Percentiles rank a stretch among this genome's conserved stretches.
Conservation (phyloP, 768 basidiomycete species). For the Gloeopeniophorella convolvens region DNA sequence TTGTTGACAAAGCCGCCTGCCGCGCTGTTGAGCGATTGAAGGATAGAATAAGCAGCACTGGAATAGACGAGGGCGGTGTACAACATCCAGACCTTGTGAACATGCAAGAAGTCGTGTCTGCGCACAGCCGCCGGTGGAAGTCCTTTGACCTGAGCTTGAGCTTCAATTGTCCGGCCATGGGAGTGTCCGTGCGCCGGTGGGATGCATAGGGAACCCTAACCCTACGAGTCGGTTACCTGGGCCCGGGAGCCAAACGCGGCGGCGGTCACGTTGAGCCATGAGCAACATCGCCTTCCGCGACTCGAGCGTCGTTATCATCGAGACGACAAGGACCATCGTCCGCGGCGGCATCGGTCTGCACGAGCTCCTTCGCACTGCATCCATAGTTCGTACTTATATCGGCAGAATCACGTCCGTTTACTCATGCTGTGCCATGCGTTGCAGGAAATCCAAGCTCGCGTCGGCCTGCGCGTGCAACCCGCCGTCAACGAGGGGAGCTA, state of each 20-base stretch:
- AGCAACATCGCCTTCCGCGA: slow-evolving; percentile 68
- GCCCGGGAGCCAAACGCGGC: neutral
- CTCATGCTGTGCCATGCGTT: slow-evolving; percentile 1
- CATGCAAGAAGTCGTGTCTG: too few species aligned
- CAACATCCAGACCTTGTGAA: too few species aligned
- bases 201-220: slow-evolving; percentile 10
- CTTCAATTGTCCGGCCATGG: too few species aligned
- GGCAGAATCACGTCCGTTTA: neutral
- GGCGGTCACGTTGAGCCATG: slow-evolving; percentile 15
- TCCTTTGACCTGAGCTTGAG: too few species aligned
- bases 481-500: slow-evolving; percentile 16
- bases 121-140: too few species aligned
- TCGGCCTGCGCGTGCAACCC: slow-evolving; percentile 50
- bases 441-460: slow-evolving; percentile 76
- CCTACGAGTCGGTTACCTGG: neutral
- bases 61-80: too few species aligned
- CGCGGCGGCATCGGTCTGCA: slow-evolving; percentile 75
- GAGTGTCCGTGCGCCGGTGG: too few species aligned
- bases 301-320: slow-evolving; percentile 73
- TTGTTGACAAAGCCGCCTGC: slow-evolving; percentile 3
- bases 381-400: slow-evolving; percentile 52
- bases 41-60: too few species aligned
- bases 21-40: neutral
- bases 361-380: slow-evolving; percentile 72
- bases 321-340: slow-evolving; percentile 62